phyloP scores from a whole-genome alignment of 2,329 filamentous ascomycete species.

The Pseudofabraea citricarpa region DNA sequence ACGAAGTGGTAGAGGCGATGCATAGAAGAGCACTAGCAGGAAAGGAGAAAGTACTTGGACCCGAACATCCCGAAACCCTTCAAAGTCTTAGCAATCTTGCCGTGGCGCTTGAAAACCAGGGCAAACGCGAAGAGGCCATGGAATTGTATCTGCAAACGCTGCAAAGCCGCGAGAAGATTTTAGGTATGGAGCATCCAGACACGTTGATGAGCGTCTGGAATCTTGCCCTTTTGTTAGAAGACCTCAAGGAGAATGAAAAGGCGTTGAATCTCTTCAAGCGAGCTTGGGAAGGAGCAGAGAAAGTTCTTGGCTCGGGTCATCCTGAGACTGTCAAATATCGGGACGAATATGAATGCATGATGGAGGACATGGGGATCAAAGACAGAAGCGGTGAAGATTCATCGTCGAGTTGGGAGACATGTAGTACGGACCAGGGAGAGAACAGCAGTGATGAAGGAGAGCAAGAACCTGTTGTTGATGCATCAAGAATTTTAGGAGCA shows the following conservation, averaged over 20 bases:
- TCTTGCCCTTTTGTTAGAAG: conserved; percentile 18
- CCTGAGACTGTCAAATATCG: too few relatives aligned
- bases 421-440: too few relatives aligned
- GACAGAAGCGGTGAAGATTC: too few relatives aligned
- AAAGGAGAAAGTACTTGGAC: conserved; percentile 4
- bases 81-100: conserved; percentile 4
- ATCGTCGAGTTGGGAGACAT: too few relatives aligned
- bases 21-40: conserved; percentile 9
- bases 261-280: conserved; percentile 5
- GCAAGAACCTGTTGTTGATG: too few relatives aligned
- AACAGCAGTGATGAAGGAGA: too few relatives aligned
- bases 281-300: conserved; percentile 7
- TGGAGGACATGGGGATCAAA: too few relatives aligned
- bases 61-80: conserved; percentile 6
- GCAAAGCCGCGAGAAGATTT: conserved; percentile 13
- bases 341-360: too few relatives aligned
- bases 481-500: too few relatives aligned
- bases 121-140: conserved; percentile 1
- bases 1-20: conserved; percentile 16
- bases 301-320: conserved; percentile 5
- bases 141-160: conserved; percentile 10
- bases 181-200: conserved; percentile 17
- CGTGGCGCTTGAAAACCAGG: conserved; percentile 4
- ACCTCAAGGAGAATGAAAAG: conserved; percentile 4
- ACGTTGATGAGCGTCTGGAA: conserved; percentile 20